Evolutionary conservation across 2,329 filamentous ascomycete genomes (phyloP), one percentile per base, ranked within the genome.

Genomic region (Cadophora sp.): DNA sequence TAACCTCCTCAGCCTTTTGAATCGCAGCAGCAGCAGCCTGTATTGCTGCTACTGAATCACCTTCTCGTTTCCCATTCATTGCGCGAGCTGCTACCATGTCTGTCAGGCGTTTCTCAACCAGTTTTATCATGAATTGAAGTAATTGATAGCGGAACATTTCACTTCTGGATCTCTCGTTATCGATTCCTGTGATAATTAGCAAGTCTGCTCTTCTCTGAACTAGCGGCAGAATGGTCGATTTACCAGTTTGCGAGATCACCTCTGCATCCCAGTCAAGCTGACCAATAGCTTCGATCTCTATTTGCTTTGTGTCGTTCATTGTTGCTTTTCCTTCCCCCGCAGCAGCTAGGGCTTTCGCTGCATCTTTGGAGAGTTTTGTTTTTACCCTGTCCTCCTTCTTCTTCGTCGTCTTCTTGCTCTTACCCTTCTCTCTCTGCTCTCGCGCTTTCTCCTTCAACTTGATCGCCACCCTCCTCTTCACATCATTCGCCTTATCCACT

Each of bases 41-140:
- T 0, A 39, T 13, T 6, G 53, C 53, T 20, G 30, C 20, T 4
- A 58, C 4, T 3, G 33, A 39, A 33, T 58, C 53, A 9, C 27
- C 33, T 24, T 2, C 1, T 58, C 6, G n/a, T 24, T 41, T 14
- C 16, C 53, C 53, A n/a, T 43, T 14, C 9, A 58, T 13, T 39
- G 53, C 53, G 33, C 53, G 53, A 58, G 53, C 36, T 41, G 53
- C 53, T 24, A 58, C 53, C 53, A 58, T 58, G 33, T 24, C 24
- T 24, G 36, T 33, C 4, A 58, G 33, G 4, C n/a, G 22, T 27
- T 41, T 3, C 6, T 16, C n/a, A 2, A 58, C 20, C n/a, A n/a
- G 3, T 11, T 8, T 24, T 2, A 58, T 58, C 36, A 24, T 41
- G 6, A 39, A 16, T 16, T 58, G 33, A 24, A 58, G 33, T n/a